Evolutionary conservation across 2,329 filamentous ascomycete genomes (phyloP).

Genomic region (Diaporthe aspalathi): DNA sequence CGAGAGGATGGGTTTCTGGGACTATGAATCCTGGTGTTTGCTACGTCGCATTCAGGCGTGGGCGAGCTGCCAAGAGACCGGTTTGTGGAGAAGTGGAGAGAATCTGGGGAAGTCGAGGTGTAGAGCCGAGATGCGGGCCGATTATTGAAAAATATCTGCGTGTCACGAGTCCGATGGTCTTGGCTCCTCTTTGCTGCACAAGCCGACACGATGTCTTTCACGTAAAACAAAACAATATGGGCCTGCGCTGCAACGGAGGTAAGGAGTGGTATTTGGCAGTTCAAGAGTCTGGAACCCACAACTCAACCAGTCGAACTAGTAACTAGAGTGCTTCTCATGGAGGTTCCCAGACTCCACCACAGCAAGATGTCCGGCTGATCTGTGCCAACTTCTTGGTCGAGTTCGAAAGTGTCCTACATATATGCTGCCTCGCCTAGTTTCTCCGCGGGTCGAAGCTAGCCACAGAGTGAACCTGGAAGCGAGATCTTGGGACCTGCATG

Average conservation of each 20-base stretch:
- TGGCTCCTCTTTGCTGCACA: neutral
- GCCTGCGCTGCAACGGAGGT: neutral
- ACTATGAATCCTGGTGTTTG: neutral
- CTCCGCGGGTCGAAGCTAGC: no score
- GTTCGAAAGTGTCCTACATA: no score
- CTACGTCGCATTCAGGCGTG: neutral
- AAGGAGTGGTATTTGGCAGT: neutral
- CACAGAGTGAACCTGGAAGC: no score
- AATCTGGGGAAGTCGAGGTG: neutral
- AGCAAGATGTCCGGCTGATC: no score
- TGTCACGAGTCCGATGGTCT: constrained; percentile 13
- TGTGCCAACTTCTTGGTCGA: no score
- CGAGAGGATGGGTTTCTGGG: neutral
- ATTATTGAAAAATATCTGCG: constrained; percentile 8
- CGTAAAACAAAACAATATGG: neutral
- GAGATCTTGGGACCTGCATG: no score
- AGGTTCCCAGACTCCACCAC: no score
- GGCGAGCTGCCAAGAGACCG: neutral
- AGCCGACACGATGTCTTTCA: no score
- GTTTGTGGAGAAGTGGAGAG: constrained; percentile 20
- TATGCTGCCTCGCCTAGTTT: no score
- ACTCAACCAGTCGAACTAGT: no score
- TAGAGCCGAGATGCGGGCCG: constrained; percentile 19
- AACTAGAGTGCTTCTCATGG: no score
- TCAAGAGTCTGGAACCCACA: no score